These are phyloP conservation scores for Saksenaea vasiformis DNA, from an alignment of 371 early-diverging fungal genomes.

Conservation along the genomic window DNA sequence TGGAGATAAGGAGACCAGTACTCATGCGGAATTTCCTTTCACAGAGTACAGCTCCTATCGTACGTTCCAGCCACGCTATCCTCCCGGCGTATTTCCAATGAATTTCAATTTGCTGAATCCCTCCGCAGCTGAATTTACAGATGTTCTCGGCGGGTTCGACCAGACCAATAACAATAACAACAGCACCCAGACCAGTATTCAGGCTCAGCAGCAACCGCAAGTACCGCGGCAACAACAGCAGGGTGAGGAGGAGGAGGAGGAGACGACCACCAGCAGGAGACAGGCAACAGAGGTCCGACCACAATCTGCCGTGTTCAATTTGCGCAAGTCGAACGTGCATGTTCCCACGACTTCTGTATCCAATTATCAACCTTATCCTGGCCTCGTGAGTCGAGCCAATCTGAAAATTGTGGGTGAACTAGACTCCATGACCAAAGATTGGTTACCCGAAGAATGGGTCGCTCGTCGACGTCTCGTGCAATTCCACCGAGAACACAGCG, in stretches of 20 bases:
- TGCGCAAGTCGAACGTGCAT: conserved; percentile 2
- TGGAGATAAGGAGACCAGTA: neutral
- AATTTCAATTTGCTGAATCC: neutral
- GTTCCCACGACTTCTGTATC: conserved; percentile 11
- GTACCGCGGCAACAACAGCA: neutral
- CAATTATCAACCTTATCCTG: conserved; percentile 51
- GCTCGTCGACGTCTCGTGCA: conserved; percentile 70
- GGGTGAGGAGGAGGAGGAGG: neutral
- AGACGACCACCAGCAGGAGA: neutral
- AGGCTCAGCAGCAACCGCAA: neutral
- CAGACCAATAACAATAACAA: too few species aligned
- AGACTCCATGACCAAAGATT: conserved; percentile 55
- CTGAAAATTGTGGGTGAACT: conserved; percentile 62
- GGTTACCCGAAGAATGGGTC: conserved; percentile 60
- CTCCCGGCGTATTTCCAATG: conserved; percentile 1
- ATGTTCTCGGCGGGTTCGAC: neutral
- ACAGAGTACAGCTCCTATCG: conserved; percentile 1
- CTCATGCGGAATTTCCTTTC: conserved; percentile 3
- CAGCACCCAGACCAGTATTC: neutral
- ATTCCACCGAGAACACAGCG: conserved; percentile 68
- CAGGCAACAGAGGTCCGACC: neutral
- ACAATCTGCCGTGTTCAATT: conserved; percentile 9
- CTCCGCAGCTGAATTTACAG: conserved; percentile 1
- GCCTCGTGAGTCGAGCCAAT: conserved; percentile 65
- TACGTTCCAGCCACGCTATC: conserved; percentile 3